Evolutionary conservation across 495 filamentous ascomycete species (phyloP).

Genomic region (Physcia stellaris): DNA sequence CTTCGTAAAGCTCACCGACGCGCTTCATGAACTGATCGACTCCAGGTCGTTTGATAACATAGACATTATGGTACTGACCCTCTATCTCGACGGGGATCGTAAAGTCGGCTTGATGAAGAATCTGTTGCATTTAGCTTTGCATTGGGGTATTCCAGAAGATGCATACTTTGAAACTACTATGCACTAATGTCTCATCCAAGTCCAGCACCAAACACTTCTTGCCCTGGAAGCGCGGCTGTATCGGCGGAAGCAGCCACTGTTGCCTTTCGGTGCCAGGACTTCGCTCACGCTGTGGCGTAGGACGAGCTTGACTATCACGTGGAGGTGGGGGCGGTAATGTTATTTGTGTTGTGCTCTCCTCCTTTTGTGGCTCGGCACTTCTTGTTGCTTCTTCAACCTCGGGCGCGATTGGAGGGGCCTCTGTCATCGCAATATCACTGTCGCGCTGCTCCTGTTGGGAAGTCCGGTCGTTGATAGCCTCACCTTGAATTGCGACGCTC

Average conservation of each 20-base stretch:
- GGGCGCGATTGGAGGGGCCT: conserved; percentile 26
- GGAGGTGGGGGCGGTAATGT: conserved; percentile 50
- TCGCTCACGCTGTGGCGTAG: conserved; percentile 13
- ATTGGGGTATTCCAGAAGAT: neutral
- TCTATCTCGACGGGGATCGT: conserved; percentile 99
- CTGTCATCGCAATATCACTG: conserved; percentile 50
- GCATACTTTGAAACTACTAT: conserved; percentile 95
- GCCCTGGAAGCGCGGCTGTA: conserved; percentile 61
- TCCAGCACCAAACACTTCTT: conserved; percentile 93
- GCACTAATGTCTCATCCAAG: conserved; percentile 94
- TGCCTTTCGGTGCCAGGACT: conserved; percentile 33
- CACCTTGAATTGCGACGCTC: conserved; percentile 20
- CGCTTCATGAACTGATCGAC: conserved; percentile 99
- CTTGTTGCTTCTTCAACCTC: conserved; percentile 7
- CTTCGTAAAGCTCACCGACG: conserved; percentile 93
- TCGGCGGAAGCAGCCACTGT: conserved; percentile 67
- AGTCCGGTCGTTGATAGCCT: conserved; percentile 29
- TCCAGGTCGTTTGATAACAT: conserved; percentile 95
- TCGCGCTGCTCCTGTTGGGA: conserved; percentile 32
- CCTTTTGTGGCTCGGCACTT: conserved; percentile 17
- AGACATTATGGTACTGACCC: conserved; percentile 97
- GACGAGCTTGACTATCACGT: conserved; percentile 19
- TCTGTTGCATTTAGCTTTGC: conserved; percentile 38
- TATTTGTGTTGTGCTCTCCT: conserved; percentile 22
- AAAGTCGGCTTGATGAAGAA: conserved; percentile 95